Percentiles rank a stretch among this genome's conserved stretches.
Conservation (phyloP, 2,329 filamentous ascomycete species). For the Colletotrichum magnum region DNA sequence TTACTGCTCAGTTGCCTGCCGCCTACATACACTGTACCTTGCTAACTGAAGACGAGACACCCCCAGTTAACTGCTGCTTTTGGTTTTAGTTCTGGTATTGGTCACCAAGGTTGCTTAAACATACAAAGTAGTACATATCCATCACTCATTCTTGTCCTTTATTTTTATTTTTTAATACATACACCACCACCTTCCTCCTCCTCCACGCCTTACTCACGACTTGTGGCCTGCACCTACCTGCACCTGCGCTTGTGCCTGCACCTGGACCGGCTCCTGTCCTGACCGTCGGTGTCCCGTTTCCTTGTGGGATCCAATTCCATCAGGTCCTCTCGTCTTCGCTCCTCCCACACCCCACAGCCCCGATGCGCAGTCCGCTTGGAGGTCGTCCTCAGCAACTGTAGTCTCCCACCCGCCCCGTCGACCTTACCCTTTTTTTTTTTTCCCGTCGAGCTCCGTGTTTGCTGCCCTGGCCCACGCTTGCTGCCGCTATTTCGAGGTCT, state of each 20-base stretch:
- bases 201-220: constrained; percentile 23
- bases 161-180: constrained; percentile 3
- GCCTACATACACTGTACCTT: too few species aligned
- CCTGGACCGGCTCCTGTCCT: constrained; percentile 13
- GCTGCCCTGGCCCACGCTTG: constrained; percentile 22
- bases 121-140: constrained; percentile 9
- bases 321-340: constrained; percentile 26
- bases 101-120: constrained; percentile 13
- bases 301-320: constrained; percentile 23
- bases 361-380: constrained; percentile 35
- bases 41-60: too few species aligned
- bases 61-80: too few species aligned
- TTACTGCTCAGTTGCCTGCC: too few species aligned
- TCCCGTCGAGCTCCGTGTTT: not conserved
- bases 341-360: constrained; percentile 35
- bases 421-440: constrained; percentile 7
- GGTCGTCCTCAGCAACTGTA: constrained; percentile 22
- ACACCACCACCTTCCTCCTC: not conserved
- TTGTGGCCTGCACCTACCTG: not conserved
- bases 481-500: not conserved
- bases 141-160: constrained; percentile 1
- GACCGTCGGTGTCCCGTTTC: not conserved
- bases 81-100: too few species aligned
- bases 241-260: not conserved
- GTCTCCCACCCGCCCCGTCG: constrained; percentile 31